Conservation (phyloP, 1,284 basidiomycete genomes). For the Leccinum proximum region DNA sequence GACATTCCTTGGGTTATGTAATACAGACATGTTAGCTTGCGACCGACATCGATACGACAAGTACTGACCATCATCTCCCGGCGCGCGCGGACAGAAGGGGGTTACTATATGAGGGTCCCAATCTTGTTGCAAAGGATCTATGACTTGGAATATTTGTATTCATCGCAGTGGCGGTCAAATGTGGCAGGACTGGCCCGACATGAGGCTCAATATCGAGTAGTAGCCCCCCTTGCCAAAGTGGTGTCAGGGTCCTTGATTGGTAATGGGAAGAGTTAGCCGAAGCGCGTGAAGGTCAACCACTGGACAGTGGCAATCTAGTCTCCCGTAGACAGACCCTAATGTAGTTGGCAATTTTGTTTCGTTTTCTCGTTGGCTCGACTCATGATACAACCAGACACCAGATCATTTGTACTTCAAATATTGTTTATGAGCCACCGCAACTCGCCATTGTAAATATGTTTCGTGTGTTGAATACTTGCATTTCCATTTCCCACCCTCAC, state of each 20-base stretch:
- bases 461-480: not conserved
- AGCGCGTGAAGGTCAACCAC: not conserved
- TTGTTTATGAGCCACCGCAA: not conserved
- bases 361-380: too few species aligned
- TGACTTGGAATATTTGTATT: not conserved
- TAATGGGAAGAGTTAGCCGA: not conserved
- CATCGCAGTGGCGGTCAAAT: not conserved
- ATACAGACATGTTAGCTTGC: not conserved
- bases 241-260: not conserved
- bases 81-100: not conserved
- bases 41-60: not conserved
- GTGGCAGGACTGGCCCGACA: not conserved
- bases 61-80: not conserved
- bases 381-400: too few species aligned
- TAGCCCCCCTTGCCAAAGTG: not conserved
- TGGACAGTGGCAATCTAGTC: too few species aligned
- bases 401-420: not conserved
- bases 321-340: too few species aligned
- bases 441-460: not conserved
- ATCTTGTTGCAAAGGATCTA: not conserved
- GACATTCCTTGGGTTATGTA: not conserved
- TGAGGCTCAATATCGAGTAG: not conserved
- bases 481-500: not conserved
- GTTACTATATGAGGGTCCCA: not conserved
- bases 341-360: too few species aligned